phyloP scores from a whole-genome alignment of 768 basidiomycete genomes.

The Hericium rajendrae region DNA sequence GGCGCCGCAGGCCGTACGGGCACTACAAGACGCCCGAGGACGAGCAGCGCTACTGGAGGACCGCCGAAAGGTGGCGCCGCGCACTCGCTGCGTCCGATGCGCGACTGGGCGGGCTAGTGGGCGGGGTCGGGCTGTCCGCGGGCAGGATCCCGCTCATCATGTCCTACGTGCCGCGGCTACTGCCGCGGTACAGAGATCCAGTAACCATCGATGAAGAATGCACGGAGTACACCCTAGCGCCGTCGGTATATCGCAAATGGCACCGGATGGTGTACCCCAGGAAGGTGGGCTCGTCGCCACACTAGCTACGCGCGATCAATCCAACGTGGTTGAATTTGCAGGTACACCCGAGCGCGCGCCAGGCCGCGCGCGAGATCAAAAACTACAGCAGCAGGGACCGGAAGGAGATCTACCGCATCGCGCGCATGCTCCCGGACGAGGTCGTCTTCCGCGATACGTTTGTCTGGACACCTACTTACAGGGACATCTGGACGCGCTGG shows the following conservation, averaged over 20 bases:
- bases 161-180: slow-evolving; percentile 28
- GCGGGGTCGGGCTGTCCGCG: background rate
- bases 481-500: slow-evolving; percentile 31
- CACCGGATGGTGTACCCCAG: slow-evolving; percentile 35
- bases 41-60: slow-evolving; percentile 24
- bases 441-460: slow-evolving; percentile 21
- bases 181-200: slow-evolving; percentile 28
- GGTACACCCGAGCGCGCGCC: slow-evolving; percentile 26
- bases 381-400: slow-evolving; percentile 29
- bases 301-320: too few species aligned
- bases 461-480: slow-evolving; percentile 21
- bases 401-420: slow-evolving; percentile 32
- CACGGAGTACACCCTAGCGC: slow-evolving; percentile 22
- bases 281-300: slow-evolving; percentile 22
- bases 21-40: slow-evolving; percentile 17
- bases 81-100: slow-evolving; percentile 17
- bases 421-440: slow-evolving; percentile 29
- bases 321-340: slow-evolving; percentile 6
- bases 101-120: background rate
- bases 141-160: slow-evolving; percentile 15
- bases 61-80: slow-evolving; percentile 18
- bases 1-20: slow-evolving; percentile 3
- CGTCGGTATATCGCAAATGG: slow-evolving; percentile 34
- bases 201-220: slow-evolving; percentile 10
- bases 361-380: slow-evolving; percentile 26